Percentiles rank a stretch among this genome's conserved stretches.
phyloP scores from a whole-genome alignment of 2,329 filamentous ascomycete species.

The Cercospora canescens region DNA sequence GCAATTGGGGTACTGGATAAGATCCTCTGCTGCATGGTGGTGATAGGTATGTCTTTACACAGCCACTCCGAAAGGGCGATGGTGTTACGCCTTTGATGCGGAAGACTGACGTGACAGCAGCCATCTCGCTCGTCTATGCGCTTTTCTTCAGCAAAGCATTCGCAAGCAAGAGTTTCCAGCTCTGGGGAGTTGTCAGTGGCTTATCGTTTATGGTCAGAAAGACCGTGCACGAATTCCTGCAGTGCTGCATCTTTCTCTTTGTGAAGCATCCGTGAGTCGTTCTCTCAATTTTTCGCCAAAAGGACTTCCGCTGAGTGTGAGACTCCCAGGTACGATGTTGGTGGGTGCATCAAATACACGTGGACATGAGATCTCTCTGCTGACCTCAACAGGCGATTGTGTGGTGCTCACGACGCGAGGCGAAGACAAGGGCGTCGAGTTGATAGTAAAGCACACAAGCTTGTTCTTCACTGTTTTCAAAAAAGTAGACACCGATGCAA shows the following conservation, averaged over 20 bases:
- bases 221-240: conserved; percentile 88
- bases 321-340: conserved; percentile 54
- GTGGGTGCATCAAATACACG: not conserved
- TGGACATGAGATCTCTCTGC: not conserved
- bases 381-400: not conserved
- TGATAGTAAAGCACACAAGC: conserved; percentile 36
- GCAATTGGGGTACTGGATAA: conserved; percentile 36
- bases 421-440: conserved; percentile 21
- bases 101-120: conserved; percentile 1
- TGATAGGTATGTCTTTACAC: conserved; percentile 23
- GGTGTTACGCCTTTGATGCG: too few species aligned
- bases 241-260: conserved; percentile 95
- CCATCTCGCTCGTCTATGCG: conserved; percentile 35
- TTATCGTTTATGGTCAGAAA: conserved; percentile 93
- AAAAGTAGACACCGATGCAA: conserved; percentile 31
- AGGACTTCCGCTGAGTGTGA: not conserved
- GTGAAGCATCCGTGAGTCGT: conserved; percentile 79
- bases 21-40: conserved; percentile 29
- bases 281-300: not conserved
- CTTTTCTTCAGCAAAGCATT: conserved; percentile 34
- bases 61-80: not conserved
- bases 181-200: conserved; percentile 26
- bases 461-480: conserved; percentile 38
- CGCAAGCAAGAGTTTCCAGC: conserved; percentile 18
- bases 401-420: not conserved